Percentiles rank a stretch among this genome's conserved stretches.
phyloP scores from a whole-genome alignment of 2,329 filamentous ascomycete species.

The Capronia epimyces region DNA sequence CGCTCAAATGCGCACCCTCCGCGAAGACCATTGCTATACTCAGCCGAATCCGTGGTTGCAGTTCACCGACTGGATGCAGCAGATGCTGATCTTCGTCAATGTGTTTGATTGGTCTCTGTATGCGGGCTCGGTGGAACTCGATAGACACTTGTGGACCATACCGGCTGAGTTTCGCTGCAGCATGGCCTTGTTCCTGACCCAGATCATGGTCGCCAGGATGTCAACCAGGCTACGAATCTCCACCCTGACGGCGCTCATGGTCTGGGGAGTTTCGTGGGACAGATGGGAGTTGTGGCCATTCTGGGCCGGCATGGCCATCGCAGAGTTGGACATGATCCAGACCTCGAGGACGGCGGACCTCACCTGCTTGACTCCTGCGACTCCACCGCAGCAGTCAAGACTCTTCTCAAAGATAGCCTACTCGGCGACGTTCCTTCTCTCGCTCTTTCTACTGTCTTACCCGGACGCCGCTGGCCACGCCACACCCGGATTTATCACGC shows the following conservation, averaged over 20 bases:
- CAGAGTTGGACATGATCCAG: conserved; percentile 23
- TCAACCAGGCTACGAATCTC: conserved; percentile 10
- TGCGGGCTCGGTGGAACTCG: conserved; percentile 24
- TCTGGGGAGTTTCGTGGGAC: conserved; percentile 32
- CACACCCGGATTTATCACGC: conserved; percentile 41
- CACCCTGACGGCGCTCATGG: conserved; percentile 9
- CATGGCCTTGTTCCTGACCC: conserved; percentile 27
- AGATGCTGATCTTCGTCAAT: conserved; percentile 26
- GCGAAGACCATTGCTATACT: conserved; percentile 24
- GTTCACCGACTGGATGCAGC: conserved; percentile 21
- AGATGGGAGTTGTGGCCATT: conserved; percentile 41
- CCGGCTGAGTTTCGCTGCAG: conserved; percentile 44
- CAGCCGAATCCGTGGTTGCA: conserved; percentile 20
- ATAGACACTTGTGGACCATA: conserved; percentile 45
- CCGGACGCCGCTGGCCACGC: conserved; percentile 36
- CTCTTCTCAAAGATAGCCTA: conserved; percentile 30
- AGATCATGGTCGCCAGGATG: conserved; percentile 19
- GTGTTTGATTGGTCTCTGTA: conserved; percentile 27
- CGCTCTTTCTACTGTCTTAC: conserved; percentile 41
- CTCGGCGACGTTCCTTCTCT: conserved; percentile 36
- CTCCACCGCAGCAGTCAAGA: not conserved
- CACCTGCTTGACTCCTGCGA: conserved; percentile 25
- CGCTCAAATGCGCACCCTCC: conserved; percentile 19
- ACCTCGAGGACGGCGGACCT: conserved; percentile 22
- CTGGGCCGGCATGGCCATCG: conserved; percentile 21